Percentiles rank a stretch among this genome's conserved stretches.
Conservation (phyloP, 768 basidiomycete genomes). For the Russula ochroleuca region DNA sequence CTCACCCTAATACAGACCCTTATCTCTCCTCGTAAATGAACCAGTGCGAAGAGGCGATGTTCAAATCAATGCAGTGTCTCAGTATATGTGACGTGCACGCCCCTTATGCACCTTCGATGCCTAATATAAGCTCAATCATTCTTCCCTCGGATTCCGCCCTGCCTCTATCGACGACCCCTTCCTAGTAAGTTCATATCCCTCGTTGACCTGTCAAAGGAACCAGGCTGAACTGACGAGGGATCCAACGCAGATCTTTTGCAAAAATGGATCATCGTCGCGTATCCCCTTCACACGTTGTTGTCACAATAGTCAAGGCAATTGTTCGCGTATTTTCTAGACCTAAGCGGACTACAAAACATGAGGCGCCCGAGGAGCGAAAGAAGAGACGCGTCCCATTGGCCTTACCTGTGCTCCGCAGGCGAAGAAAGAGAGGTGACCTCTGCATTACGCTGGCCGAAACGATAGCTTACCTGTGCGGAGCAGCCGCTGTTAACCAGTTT, state of each 20-base stretch:
- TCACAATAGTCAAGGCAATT: slow-evolving; percentile 4
- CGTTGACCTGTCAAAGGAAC: background rate
- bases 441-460: too few species aligned
- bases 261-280: background rate
- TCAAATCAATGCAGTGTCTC: slow-evolving; percentile 8
- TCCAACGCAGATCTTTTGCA: background rate
- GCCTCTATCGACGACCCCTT: background rate
- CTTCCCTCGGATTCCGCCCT: background rate
- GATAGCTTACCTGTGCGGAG: background rate
- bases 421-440: background rate
- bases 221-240: background rate
- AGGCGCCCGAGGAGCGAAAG: background rate
- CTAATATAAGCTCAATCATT: slow-evolving; percentile 16
- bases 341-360: background rate
- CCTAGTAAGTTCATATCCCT: background rate
- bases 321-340: slow-evolving; percentile 1
- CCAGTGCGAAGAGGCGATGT: slow-evolving; percentile 6
- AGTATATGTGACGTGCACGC: slow-evolving; percentile 16
- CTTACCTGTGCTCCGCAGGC: background rate
- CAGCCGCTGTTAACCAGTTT: background rate
- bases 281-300: background rate
- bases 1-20: background rate
- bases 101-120: slow-evolving; percentile 14
- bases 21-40: background rate
- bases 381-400: too few species aligned